These are phyloP conservation scores for Pseudovirgaria hyperparasitica DNA, from an alignment of 2,329 filamentous ascomycete species.

Conservation along the genomic window DNA sequence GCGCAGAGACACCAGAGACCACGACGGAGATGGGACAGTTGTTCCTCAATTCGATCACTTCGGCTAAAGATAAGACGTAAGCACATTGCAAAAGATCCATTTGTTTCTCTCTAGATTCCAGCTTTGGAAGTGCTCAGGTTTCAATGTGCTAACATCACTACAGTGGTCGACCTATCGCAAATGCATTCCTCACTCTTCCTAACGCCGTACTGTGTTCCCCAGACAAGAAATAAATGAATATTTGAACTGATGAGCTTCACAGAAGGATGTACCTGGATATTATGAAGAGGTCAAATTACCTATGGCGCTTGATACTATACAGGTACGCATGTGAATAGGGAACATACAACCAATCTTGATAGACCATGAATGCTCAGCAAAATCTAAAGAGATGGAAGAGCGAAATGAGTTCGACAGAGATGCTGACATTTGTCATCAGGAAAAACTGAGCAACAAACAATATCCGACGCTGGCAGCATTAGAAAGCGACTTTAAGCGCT, in stretches of 20 bases:
- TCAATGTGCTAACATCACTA: slow-evolving; percentile 30
- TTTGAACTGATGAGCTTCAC: slow-evolving; percentile 13
- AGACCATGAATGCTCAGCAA: no score
- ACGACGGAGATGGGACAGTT: slow-evolving; percentile 59
- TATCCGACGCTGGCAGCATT: slow-evolving; percentile 61
- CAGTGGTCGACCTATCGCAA: slow-evolving; percentile 58
- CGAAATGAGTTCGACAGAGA: no score
- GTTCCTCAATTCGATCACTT: slow-evolving; percentile 63
- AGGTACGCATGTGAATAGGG: slow-evolving; percentile 40
- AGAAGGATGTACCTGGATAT: slow-evolving; percentile 56
- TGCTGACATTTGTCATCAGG: slow-evolving; percentile 14
- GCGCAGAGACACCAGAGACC: slow-evolving; percentile 48
- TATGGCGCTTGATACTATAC: slow-evolving; percentile 64
- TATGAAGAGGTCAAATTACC: slow-evolving; percentile 67
- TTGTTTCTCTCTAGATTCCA: slow-evolving; percentile 2
- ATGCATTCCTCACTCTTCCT: slow-evolving; percentile 61
- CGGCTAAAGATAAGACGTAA: slow-evolving; percentile 72
- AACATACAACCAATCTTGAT: no score
- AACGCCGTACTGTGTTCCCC: slow-evolving; percentile 31
- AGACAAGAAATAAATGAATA: no score
- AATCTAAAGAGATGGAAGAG: no score
- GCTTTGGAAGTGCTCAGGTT: no score
- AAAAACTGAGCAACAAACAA: slow-evolving; percentile 54
- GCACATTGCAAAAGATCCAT: slow-evolving; percentile 14
- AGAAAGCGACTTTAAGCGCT: slow-evolving; percentile 76